Base-by-base conservation (phyloP, 148 eudicot species). In the Vaccinium vitisidaea region DNA sequence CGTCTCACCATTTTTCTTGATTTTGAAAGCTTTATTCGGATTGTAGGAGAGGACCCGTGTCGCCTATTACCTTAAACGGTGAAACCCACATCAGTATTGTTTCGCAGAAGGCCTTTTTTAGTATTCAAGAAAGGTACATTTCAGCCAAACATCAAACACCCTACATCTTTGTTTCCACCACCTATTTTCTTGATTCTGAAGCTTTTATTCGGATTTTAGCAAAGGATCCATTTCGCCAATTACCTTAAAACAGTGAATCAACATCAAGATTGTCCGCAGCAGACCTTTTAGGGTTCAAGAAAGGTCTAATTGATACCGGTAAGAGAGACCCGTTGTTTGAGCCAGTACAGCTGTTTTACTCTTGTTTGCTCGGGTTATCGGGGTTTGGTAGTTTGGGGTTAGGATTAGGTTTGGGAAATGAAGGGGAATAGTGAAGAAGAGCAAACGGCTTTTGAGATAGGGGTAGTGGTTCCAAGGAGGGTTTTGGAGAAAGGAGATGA, bases 391-490 rank as follows among this genome's bases (percentile, higher is more conserved):
- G 6, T 21, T 52, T 48, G 27, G 58, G 16, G 15, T 76, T 27
- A 12, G 43, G 39, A 43, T 13, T 69, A 23, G 56, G 30, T 55
- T 84, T 84, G 83, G 88, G 87, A 90, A 86, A 93, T 90, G 96
- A 84, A 83, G 69, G 90, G 54, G 80, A 13, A 83, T 81, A 88
- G 86, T 13, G 86, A 43, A 56, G 91, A 90, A 46, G 93, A 91
- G 86, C 84, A 80, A 43, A 75, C 71, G 83, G 90, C 89, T 65
- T 94, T 87, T 90, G 98, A 94, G 86, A 91, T 96, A 69, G 97
- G 90, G 46, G 86, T 96, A 79, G 99, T 89, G 79, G 87, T 92
- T 83, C 92, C 93, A 23, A 96, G 94, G 86, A 86, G 90, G 87
- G 82, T 52, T 80, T 86, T 27, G 36, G 80, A 83, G 67, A 87